Evolutionary conservation across 2,329 filamentous ascomycete species (phyloP), one percentile per base, ranked within the genome.

Genomic region (Talaromyces sp.): DNA sequence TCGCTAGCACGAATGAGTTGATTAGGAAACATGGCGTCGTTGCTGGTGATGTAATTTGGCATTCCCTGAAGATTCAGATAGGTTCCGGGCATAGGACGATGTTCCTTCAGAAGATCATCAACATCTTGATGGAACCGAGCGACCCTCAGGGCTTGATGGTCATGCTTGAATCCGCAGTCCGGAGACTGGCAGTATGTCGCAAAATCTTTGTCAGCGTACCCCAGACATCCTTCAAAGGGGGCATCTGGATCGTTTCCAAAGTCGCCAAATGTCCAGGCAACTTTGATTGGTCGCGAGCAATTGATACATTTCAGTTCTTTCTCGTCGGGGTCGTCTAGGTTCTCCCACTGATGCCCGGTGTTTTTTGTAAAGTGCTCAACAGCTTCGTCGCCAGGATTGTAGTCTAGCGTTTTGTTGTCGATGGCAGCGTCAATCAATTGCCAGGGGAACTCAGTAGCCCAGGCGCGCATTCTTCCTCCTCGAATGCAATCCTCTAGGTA

Each of bases 401-500:
- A 91, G 61, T 82, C 81, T 71, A 90, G 88, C 1, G 77, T 79
- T 22, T 81, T 75, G 9, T 80, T 76, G 69, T 90, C 82, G 67
- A 92, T 90, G 39, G 81, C 83, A 1, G 77, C 70, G 63, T 87
- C 82, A 52, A 90, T 77, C 0, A 82, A 73, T 14, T 81, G 71
- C 90, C 89, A 93, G 0, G 90, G 91, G 67, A 94, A 82, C 0
- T 86, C 85, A 0, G 82, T 81, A 1, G 80, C 77, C 88, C 90
- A 93, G 3, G 84, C 70, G 2, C 85, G 74, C 33, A 84, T 78
- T 64, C 81, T 79, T 0, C 85, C 86, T 33, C 81, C 76, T 8
- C 89, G 83, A 63, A 92, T 79, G 71, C 87, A 88, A 72, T 94
- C 91, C 71, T 93, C 90, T 3, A 92, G 83, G 72, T 88, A 93